Evolutionary conservation across 345 rosid genomes (phyloP).

Genomic region (Sisymbrium altissimum): DNA sequence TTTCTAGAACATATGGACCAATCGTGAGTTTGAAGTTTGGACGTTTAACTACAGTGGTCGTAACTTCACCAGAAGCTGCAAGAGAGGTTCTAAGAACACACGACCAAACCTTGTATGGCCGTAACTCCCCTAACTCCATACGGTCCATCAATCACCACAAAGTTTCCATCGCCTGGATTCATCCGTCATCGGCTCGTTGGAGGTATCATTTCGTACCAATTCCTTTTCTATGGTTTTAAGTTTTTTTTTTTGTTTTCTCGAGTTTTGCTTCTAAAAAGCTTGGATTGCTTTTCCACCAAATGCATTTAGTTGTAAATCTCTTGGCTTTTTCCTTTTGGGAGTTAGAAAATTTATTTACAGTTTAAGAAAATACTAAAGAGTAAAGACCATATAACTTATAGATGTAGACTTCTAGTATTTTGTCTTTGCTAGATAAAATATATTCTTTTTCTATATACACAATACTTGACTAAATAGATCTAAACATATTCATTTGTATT

Average conservation of each 20-base stretch:
- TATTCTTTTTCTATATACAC: background rate
- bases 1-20: slow-evolving; percentile 42
- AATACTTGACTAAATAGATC: background rate
- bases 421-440: background rate
- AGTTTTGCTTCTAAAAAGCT: background rate
- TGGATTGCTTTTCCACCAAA: background rate
- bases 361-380: background rate
- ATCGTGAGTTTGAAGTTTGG: slow-evolving; percentile 39
- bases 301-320: background rate
- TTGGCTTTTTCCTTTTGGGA: background rate
- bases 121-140: slow-evolving; percentile 16
- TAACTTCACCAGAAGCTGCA: slow-evolving; percentile 30
- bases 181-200: slow-evolving; percentile 31
- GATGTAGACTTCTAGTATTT: background rate
- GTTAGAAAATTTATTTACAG: background rate
- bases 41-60: slow-evolving; percentile 2
- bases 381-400: background rate
- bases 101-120: slow-evolving; percentile 30
- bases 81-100: slow-evolving; percentile 31
- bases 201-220: slow-evolving; percentile 2
- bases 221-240: background rate
- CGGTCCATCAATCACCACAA: slow-evolving; percentile 18
- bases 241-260: background rate
- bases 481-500: background rate
- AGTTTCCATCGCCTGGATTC: slow-evolving; percentile 5